Percentiles rank a stretch among this genome's conserved stretches.
Conservation (phyloP, 371 early-diverging fungal genomes). For the Mucor lusitanicus region DNA sequence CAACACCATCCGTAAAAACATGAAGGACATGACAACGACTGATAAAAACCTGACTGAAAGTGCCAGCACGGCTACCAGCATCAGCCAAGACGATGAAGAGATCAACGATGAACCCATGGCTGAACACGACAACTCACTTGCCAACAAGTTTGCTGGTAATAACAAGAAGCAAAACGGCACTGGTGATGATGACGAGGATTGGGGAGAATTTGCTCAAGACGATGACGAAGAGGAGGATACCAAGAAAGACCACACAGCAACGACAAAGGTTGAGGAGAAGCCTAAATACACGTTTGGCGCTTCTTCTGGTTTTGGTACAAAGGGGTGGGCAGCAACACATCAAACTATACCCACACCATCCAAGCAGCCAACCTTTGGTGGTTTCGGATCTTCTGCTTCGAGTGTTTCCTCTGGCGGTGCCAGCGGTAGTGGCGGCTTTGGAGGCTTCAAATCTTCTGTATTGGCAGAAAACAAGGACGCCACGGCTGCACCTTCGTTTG, state of each 20-base stretch:
- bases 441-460: conserved; percentile 16
- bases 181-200: conserved; percentile 34
- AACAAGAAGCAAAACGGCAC: not conserved
- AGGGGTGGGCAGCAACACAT: conserved; percentile 40
- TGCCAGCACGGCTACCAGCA: not conserved
- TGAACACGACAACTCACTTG: conserved; percentile 8
- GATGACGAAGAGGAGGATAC: conserved; percentile 29
- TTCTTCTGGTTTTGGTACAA: conserved; percentile 50
- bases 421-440: conserved; percentile 12
- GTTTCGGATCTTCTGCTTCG: conserved; percentile 19
- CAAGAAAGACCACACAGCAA: conserved; percentile 1
- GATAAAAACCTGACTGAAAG: conserved; percentile 31
- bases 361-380: conserved; percentile 36
- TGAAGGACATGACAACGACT: conserved; percentile 50
- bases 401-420: not conserved
- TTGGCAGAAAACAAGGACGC: not conserved
- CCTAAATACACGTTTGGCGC: conserved; percentile 52
- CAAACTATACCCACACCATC: conserved; percentile 33
- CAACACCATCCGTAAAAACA: conserved; percentile 42
- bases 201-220: conserved; percentile 43
- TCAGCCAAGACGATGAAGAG: not conserved
- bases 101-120: conserved; percentile 20
- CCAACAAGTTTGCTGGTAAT: conserved; percentile 38
- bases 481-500: conserved; percentile 26
- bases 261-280: conserved; percentile 6